A percentile compares a stretch with the other conserved stretches of the same genome.
These are phyloP conservation scores for Microthyrium microscopicum DNA, from an alignment of 2,329 filamentous ascomycete species.

Conservation along the genomic window DNA sequence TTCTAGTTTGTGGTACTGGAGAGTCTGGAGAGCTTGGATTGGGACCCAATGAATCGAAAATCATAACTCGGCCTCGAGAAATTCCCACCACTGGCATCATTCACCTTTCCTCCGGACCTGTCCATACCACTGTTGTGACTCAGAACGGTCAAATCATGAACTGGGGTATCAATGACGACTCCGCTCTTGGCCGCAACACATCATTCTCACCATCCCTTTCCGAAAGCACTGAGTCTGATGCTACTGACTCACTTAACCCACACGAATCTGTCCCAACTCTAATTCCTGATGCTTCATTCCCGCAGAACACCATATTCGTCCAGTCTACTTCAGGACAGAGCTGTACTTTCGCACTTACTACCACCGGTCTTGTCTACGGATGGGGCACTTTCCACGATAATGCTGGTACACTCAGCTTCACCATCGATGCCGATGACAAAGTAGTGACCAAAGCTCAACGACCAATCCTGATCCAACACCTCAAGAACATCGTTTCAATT, in stretches of 20 bases:
- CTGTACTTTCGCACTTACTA: constrained; percentile 58
- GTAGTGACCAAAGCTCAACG: constrained; percentile 32
- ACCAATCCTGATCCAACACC: constrained; percentile 39
- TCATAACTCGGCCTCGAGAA: constrained; percentile 58
- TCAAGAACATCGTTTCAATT: constrained; percentile 49
- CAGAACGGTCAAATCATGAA: constrained; percentile 67
- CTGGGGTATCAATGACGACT: constrained; percentile 80
- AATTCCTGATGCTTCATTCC: constrained; percentile 39
- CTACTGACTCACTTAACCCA: constrained; percentile 43
- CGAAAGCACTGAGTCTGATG: constrained; percentile 36
- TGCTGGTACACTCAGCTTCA: constrained; percentile 50
- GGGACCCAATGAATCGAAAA: constrained; percentile 49
- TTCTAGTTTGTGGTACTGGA: constrained; percentile 72
- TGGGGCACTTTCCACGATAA: constrained; percentile 69
- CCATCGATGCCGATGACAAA: constrained; percentile 24
- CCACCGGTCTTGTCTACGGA: constrained; percentile 59
- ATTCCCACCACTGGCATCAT: constrained; percentile 54
- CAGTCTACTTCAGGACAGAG: constrained; percentile 60
- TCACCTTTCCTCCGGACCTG: constrained; percentile 60
- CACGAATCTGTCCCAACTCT: constrained; percentile 49
- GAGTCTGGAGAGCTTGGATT: constrained; percentile 66
- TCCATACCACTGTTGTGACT: constrained; percentile 65
- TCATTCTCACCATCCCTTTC: constrained; percentile 34
- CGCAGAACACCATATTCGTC: constrained; percentile 44
- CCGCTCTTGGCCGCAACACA: constrained; percentile 62